Percentiles rank a stretch among this genome's conserved stretches.
These are phyloP conservation scores for Pleurotus pulmonarius DNA, from an alignment of 768 basidiomycete genomes.

Conservation along the genomic window DNA sequence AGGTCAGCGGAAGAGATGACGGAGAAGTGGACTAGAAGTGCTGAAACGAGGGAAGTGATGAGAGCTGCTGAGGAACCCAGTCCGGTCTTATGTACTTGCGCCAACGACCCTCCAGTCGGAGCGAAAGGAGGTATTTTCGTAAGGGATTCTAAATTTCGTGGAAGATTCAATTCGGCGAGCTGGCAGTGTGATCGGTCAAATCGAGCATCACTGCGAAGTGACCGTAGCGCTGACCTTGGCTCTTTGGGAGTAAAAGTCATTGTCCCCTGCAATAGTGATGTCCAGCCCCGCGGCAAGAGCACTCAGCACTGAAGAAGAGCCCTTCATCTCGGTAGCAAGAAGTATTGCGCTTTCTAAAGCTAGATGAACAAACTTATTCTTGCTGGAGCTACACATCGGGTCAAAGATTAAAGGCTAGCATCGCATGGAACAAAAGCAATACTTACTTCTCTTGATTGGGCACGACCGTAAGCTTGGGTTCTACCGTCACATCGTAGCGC, in stretches of 20 bases:
- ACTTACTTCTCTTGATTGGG: conserved; percentile 36
- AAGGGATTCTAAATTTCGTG: conserved; percentile 62
- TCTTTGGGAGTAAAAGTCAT: conserved; percentile 97
- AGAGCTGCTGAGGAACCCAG: conserved; percentile 96
- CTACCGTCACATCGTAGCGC: conserved; percentile 56
- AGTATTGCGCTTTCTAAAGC: conserved; percentile 76
- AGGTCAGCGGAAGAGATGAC: conserved; percentile 55
- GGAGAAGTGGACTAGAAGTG: conserved; percentile 72
- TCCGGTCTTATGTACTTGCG: conserved; percentile 95
- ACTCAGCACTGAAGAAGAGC: conserved; percentile 35
- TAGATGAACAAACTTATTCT: conserved; percentile 91
- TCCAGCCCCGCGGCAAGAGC: conserved; percentile 56
- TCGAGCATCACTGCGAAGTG: background rate
- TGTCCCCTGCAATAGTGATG: conserved; percentile 85
- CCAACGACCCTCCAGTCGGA: conserved; percentile 61
- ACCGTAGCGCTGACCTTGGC: conserved; percentile 54
- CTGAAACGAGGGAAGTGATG: conserved; percentile 90
- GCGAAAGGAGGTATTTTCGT: conserved; percentile 72
- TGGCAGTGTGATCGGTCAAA: conserved; percentile 23
- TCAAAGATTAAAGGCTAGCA: conserved; percentile 8
- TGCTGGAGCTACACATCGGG: conserved; percentile 34
- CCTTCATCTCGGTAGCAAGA: conserved; percentile 60
- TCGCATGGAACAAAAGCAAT: conserved; percentile 5
- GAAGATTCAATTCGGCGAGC: conserved; percentile 62
- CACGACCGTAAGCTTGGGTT: conserved; percentile 29